These are phyloP conservation scores for Leccinum ponderosum DNA, from an alignment of 1,284 basidiomycete species.

Conservation along the genomic window DNA sequence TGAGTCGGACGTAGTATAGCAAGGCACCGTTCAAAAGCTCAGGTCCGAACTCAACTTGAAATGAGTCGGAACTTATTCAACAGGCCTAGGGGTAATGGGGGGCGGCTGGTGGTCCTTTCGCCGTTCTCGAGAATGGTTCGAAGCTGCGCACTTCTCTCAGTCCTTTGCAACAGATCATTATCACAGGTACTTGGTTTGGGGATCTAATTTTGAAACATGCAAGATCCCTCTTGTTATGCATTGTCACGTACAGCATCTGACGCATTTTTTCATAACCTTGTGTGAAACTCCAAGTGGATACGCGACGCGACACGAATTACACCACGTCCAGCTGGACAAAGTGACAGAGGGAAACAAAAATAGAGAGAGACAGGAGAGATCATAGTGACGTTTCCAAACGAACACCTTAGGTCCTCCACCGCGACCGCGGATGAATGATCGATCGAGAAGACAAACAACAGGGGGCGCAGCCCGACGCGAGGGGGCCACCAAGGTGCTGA, in stretches of 20 bases:
- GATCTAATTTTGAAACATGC: background rate
- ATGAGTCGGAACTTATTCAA: background rate
- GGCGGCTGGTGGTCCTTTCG: background rate
- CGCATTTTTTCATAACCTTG: slow-evolving; percentile 4
- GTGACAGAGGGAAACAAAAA: background rate
- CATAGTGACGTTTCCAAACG: background rate
- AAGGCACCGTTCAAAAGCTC: background rate
- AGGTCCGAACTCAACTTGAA: background rate
- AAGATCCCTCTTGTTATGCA: background rate
- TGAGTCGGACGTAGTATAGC: background rate
- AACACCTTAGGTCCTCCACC: background rate
- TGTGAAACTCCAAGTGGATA: background rate
- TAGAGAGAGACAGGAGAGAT: background rate
- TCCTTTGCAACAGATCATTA: background rate
- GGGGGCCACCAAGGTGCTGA: background rate
- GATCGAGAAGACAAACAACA: background rate
- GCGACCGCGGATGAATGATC: background rate
- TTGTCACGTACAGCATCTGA: background rate
- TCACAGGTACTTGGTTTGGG: background rate
- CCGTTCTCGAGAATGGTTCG: background rate
- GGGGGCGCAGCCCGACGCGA: background rate
- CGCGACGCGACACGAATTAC: slow-evolving; percentile 1
- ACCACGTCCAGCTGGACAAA: background rate
- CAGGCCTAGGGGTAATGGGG: background rate
- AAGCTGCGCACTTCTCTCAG: background rate